Conservation (phyloP, 2,329 filamentous ascomycete species). For the Ophiosphaerella herpotricha region DNA sequence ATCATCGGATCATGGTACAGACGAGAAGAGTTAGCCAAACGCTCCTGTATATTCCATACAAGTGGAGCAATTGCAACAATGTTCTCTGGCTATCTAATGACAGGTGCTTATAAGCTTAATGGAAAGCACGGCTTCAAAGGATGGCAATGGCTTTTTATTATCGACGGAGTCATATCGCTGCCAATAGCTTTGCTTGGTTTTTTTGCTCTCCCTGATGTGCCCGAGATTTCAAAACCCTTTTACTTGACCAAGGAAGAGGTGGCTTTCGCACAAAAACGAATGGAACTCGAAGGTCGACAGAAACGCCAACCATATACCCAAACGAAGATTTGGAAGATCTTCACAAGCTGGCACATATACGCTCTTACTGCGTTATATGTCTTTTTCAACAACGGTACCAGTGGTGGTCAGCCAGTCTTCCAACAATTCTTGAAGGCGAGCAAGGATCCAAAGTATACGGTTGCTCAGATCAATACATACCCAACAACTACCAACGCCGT, state of each 20-base stretch:
- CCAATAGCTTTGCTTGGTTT: slow-evolving; percentile 58
- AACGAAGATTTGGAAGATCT: slow-evolving; percentile 63
- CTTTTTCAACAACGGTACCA: slow-evolving; percentile 65
- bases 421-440: slow-evolving; percentile 52
- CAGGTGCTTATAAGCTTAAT: slow-evolving; percentile 56
- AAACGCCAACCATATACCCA: slow-evolving; percentile 53
- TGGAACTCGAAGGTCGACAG: slow-evolving; percentile 56
- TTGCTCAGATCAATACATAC: slow-evolving; percentile 62
- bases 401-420: slow-evolving; percentile 61
- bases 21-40: slow-evolving; percentile 56
- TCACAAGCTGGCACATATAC: slow-evolving; percentile 69
- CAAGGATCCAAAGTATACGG: slow-evolving; percentile 51
- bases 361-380: slow-evolving; percentile 63
- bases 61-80: slow-evolving; percentile 52
- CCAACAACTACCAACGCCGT: slow-evolving; percentile 58
- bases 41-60: slow-evolving; percentile 59
- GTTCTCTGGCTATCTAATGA: slow-evolving; percentile 61
- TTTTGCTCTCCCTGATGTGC: slow-evolving; percentile 56
- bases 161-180: slow-evolving; percentile 60
- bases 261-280: slow-evolving; percentile 53
- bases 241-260: slow-evolving; percentile 54
- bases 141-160: slow-evolving; percentile 61
- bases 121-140: slow-evolving; percentile 55
- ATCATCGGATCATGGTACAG: slow-evolving; percentile 59
- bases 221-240: slow-evolving; percentile 56